A percentile compares a stretch with the other conserved stretches of the same genome.
These are phyloP conservation scores for Aspergillus aculeatinus DNA, from an alignment of 2,329 filamentous ascomycete species.

Conservation along the genomic window DNA sequence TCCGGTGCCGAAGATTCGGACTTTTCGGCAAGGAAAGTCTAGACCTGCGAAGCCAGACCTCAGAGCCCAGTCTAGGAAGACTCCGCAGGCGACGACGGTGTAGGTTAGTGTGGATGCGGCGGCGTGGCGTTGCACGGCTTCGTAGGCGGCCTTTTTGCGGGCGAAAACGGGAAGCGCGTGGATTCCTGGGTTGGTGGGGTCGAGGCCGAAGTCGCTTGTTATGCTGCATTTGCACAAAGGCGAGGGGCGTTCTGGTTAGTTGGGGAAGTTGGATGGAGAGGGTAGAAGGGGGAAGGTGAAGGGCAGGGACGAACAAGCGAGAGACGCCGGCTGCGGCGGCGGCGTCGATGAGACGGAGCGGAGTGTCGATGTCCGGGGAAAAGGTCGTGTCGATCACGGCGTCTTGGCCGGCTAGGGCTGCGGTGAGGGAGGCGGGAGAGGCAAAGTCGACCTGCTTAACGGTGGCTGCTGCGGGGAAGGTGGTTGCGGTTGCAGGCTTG, in stretches of 20 bases:
- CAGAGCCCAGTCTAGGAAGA: not conserved
- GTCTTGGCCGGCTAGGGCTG: not conserved
- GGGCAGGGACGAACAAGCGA: not conserved
- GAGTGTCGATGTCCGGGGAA: not conserved
- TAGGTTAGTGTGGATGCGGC: conserved; percentile 9
- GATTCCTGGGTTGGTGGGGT: conserved; percentile 19
- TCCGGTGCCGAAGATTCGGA: not conserved
- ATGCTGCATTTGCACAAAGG: not conserved
- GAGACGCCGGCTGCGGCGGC: not conserved
- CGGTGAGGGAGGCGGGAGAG: not conserved
- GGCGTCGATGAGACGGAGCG: not conserved
- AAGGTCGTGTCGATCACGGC: not conserved
- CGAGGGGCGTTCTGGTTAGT: no score
- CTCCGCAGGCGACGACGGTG: not conserved
- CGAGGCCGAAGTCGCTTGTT: conserved; percentile 17
- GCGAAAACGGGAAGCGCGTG: conserved; percentile 19
- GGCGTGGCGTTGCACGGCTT: conserved; percentile 17
- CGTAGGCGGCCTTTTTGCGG: conserved; percentile 18
- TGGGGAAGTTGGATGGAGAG: no score
- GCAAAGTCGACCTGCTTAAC: conserved; percentile 5
- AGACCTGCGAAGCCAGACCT: not conserved
- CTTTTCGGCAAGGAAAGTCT: not conserved
- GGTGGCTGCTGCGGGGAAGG: conserved; percentile 10
- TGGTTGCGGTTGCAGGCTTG: conserved; percentile 2
- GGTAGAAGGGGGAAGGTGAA: no score